phyloP scores from a whole-genome alignment of 177 flowering plant species.

The Tripterygium wilfordii region DNA sequence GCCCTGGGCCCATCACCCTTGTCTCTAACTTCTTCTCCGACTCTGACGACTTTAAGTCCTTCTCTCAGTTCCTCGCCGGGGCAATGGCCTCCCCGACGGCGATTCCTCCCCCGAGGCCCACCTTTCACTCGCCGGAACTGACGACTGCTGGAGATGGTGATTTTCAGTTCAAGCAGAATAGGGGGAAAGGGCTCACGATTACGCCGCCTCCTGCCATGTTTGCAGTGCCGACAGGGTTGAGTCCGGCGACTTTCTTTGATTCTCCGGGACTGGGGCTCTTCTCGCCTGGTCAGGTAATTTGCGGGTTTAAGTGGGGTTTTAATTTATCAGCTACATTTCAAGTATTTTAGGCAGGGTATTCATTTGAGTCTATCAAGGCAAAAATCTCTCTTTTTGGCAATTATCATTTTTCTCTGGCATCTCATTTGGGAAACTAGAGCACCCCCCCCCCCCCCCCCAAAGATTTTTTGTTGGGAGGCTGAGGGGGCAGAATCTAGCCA shows the following conservation, averaged over 20 bases:
- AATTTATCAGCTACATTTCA: background rate
- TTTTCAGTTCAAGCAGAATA: constrained; percentile 27
- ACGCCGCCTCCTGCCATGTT: constrained; percentile 29
- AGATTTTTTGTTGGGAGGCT: too few relatives aligned
- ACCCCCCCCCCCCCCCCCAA: too few relatives aligned
- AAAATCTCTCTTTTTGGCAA: too few relatives aligned
- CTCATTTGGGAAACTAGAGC: too few relatives aligned
- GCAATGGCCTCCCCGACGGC: constrained; percentile 28
- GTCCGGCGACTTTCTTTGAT: constrained; percentile 38
- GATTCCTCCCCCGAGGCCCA: background rate
- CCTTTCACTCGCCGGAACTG: background rate
- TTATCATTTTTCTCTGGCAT: too few relatives aligned
- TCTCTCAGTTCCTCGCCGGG: constrained; percentile 62
- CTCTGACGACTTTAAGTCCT: constrained; percentile 49
- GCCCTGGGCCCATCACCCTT: constrained; percentile 63
- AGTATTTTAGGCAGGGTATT: too few relatives aligned
- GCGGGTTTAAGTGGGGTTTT: background rate
- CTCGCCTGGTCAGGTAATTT: constrained; percentile 31
- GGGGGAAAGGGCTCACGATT: constrained; percentile 30
- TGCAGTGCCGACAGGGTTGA: constrained; percentile 42
- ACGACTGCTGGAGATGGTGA: constrained; percentile 9
- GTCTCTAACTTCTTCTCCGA: constrained; percentile 55
- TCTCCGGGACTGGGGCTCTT: constrained; percentile 40
- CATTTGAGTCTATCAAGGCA: too few relatives aligned
- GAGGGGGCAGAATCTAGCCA: too few relatives aligned